Conservation (phyloP, 1,284 basidiomycete genomes). For the Sanghuangporus weigelae region DNA sequence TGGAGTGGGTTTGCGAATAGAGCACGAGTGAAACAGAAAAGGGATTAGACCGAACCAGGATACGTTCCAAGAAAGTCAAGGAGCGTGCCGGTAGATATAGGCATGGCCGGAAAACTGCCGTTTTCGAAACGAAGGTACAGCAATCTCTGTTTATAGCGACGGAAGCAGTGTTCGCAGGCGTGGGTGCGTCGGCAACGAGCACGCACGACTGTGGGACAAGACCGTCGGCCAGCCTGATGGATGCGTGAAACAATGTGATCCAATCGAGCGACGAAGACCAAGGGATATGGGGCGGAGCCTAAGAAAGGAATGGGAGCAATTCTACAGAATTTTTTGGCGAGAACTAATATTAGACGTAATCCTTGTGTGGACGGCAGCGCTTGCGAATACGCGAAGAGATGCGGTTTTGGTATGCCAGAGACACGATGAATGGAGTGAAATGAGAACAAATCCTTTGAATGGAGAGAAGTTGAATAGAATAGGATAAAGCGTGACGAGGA, state of each 20-base stretch:
- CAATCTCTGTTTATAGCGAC: background rate
- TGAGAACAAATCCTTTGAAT: background rate
- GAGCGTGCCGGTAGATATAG: background rate
- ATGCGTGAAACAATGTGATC: constrained; percentile 7
- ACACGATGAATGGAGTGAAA: background rate
- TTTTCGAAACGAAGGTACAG: background rate
- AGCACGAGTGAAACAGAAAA: no score
- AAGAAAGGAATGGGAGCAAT: background rate
- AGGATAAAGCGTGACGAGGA: background rate
- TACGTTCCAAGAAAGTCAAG: background rate
- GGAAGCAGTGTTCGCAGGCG: background rate
- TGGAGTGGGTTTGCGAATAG: no score
- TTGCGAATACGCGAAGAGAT: background rate
- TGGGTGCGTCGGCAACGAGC: background rate
- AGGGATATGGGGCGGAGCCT: background rate
- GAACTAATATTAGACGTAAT: constrained; percentile 5
- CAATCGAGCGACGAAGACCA: background rate
- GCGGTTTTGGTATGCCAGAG: background rate
- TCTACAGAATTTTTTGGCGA: background rate
- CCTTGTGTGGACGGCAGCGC: background rate
- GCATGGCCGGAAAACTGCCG: no score
- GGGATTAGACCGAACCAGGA: background rate
- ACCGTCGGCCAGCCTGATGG: background rate
- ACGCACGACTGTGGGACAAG: background rate
- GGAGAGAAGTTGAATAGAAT: background rate